Evolutionary conservation across 164 flowering plant genomes (phyloP).

Genomic region (Vitis rupestris): DNA sequence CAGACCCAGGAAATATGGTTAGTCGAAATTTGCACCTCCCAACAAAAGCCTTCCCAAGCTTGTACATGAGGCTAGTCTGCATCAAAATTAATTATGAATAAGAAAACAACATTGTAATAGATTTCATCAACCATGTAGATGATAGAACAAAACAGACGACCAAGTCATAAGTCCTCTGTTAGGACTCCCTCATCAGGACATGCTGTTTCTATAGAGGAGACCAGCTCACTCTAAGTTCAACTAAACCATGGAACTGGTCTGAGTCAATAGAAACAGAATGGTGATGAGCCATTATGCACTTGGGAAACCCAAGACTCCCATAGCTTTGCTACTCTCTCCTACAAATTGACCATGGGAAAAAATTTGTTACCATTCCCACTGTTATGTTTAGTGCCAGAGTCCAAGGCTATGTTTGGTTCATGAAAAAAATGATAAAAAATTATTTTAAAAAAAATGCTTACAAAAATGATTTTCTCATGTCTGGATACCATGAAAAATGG

Average conservation of each 20-base stretch:
- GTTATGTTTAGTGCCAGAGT: no score
- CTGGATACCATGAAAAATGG: no score
- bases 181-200: neutral
- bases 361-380: no score
- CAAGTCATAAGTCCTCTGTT: neutral
- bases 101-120: neutral
- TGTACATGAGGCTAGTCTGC: conserved; percentile 80
- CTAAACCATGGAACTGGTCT: neutral
- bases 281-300: neutral
- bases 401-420: no score
- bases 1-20: conserved; percentile 61
- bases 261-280: neutral
- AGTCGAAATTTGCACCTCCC: conserved; percentile 61
- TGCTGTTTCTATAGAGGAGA: neutral
- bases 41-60: conserved; percentile 60
- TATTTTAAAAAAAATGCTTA: no score
- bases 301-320: neutral
- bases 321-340: neutral
- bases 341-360: neutral
- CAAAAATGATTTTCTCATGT: no score
- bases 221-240: neutral
- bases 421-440: no score
- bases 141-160: neutral
- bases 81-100: conserved; percentile 10
- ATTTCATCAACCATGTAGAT: neutral